These are phyloP conservation scores for Phytophthora vignae DNA, from an alignment of 352 stramenopile species.

Conservation along the genomic window DNA sequence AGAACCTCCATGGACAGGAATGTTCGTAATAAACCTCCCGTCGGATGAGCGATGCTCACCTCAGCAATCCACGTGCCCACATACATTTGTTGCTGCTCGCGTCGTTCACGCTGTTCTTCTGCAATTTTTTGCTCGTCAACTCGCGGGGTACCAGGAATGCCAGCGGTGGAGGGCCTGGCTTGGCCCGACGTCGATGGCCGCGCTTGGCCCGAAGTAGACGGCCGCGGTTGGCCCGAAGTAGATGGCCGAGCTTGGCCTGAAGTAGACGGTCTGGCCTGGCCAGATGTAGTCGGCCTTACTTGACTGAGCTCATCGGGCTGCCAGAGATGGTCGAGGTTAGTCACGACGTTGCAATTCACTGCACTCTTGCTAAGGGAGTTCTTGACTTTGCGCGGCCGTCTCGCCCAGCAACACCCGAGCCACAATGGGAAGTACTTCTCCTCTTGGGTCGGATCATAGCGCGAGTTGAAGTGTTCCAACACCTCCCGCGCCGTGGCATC, in stretches of 20 bases:
- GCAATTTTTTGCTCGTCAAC: neutral
- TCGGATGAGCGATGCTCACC: constrained; percentile 82
- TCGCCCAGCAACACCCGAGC: constrained; percentile 71
- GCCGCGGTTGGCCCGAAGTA: neutral
- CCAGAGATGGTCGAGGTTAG: constrained; percentile 74
- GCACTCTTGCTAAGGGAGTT: constrained; percentile 50
- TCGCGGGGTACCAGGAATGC: neutral
- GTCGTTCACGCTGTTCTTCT: constrained; percentile 1
- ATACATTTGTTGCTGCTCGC: constrained; percentile 58
- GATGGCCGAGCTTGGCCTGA: neutral
- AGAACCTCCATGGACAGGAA: constrained; percentile 82
- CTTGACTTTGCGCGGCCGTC: constrained; percentile 53
- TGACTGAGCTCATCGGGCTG: constrained; percentile 16
- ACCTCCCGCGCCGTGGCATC: constrained; percentile 76
- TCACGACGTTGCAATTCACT: constrained; percentile 56
- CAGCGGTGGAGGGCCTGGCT: neutral
- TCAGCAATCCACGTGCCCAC: constrained; percentile 88
- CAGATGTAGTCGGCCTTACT: neutral
- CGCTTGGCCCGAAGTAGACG: neutral
- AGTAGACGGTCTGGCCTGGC: neutral
- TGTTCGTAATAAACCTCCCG: constrained; percentile 69
- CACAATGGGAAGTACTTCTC: constrained; percentile 72
- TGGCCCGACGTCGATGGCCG: neutral
- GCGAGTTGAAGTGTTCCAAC: constrained; percentile 75
- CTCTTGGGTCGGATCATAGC: constrained; percentile 77